Percentiles rank a stretch among this genome's conserved stretches.
Conservation (phyloP, 805 yeast genomes). For the Candida methanosorbosa region DNA sequence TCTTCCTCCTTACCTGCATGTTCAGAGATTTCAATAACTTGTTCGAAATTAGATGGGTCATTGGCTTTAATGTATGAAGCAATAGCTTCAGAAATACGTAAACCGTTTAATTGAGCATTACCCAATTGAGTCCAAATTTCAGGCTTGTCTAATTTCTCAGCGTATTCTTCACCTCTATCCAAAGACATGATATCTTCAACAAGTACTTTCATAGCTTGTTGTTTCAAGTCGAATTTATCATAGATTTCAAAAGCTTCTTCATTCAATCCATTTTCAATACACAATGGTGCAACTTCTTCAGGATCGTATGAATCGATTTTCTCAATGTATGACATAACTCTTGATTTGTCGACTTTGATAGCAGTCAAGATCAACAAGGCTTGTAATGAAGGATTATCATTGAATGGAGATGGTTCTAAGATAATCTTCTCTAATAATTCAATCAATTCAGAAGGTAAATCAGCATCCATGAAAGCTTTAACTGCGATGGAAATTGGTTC, state of each 20-base stretch:
- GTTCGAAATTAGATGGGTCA: constrained; percentile 83
- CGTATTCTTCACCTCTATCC: constrained; percentile 90
- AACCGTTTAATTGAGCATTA: constrained; percentile 90
- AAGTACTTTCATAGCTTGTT: constrained; percentile 80
- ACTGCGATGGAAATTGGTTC: constrained; percentile 92
- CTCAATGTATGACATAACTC: constrained; percentile 77
- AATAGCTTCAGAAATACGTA: constrained; percentile 86
- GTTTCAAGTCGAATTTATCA: constrained; percentile 68
- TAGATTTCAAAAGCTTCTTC: constrained; percentile 95
- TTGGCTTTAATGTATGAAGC: constrained; percentile 86
- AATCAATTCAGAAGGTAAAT: constrained; percentile 84
- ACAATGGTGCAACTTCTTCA: constrained; percentile 85
- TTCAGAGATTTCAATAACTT: constrained; percentile 90
- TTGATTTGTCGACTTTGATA: constrained; percentile 85
- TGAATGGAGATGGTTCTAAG: constrained; percentile 94
- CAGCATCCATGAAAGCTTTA: constrained; percentile 93
- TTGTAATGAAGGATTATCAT: constrained; percentile 90
- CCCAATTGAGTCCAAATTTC: constrained; percentile 95
- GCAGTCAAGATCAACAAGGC: constrained; percentile 91
- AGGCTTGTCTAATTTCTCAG: constrained; percentile 78
- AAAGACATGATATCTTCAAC: constrained; percentile 90
- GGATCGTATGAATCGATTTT: constrained; percentile 88
- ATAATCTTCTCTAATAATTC: constrained; percentile 94
- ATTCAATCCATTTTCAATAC: constrained; percentile 77
- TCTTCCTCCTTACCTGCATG: constrained; percentile 97